phyloP scores from a whole-genome alignment of 257 asterid species.

The Anisodus acutangulus region DNA sequence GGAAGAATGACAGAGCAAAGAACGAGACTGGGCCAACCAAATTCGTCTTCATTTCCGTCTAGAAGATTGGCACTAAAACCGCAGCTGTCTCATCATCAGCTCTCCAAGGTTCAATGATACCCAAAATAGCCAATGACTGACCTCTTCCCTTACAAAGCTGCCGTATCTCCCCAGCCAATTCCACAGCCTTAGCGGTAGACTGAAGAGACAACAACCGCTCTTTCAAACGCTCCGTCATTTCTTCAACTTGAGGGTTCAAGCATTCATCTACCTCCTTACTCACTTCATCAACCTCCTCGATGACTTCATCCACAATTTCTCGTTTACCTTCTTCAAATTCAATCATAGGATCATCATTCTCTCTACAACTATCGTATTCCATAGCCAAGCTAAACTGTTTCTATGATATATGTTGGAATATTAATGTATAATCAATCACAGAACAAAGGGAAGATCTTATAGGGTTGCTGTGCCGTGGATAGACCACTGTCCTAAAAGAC shows the following conservation, averaged over 20 bases:
- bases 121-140: conserved; percentile 48
- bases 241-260: conserved; percentile 46
- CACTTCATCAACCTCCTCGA: conserved; percentile 41
- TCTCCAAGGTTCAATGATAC: conserved; percentile 69
- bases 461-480: too few relatives aligned
- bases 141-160: conserved; percentile 47
- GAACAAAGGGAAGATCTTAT: too few relatives aligned
- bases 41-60: conserved; percentile 46
- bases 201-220: conserved; percentile 41
- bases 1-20: conserved; percentile 76
- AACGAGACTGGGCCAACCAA: conserved; percentile 62
- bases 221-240: conserved; percentile 46
- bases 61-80: conserved; percentile 54
- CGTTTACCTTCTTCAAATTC: conserved; percentile 41
- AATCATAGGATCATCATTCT: conserved; percentile 37
- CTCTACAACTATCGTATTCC: conserved; percentile 38
- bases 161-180: conserved; percentile 51
- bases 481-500: too few relatives aligned
- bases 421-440: too few relatives aligned
- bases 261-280: conserved; percentile 35
- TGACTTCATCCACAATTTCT: conserved; percentile 45
- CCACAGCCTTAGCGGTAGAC: conserved; percentile 49
- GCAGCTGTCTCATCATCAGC: conserved; percentile 70
- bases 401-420: conserved; percentile 13
- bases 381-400: conserved; percentile 40